Base-by-base conservation (phyloP, 305 asterid genomes). In the Rubia peregrina region DNA sequence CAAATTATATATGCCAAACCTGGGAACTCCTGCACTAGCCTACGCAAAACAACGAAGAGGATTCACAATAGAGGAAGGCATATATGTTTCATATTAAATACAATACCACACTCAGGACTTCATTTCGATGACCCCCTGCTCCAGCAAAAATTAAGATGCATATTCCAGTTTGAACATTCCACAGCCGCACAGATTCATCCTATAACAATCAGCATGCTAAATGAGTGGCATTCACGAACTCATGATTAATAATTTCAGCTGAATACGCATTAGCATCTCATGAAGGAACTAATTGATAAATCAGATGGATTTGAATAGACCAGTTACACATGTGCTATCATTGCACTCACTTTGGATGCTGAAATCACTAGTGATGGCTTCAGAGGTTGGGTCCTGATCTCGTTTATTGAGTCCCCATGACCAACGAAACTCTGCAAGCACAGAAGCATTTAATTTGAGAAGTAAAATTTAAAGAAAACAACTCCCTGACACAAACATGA, bases 41-140 rank as follows among this genome's bases (percentile, higher is more conserved):
- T 16, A 60, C 7, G 36, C 63, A 64, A 19, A 48, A 73, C 36
- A 71, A 22, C 17, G 59, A 26, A 57, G 19, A 63, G 44, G 24
- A 42, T 69, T 13, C 55, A 21, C n/a, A 68, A 67, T 1, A 19
- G 21, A 71, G n/a, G 41, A 44, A 46, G 69, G 14, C 21, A 12
- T 38, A 17, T 56, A 75, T 26, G 19, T 61, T 49, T 10, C 13
- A 36, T 30, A 17, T 22, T 22, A 67, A 71, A 19, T 38, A 16
- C 46, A 75, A n/a, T 87, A 93, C 98, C 91, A 93, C 97, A 77
- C 98, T 93, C 71, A 93, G 95, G 65, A 93, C 97, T 85, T 93
- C 98, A 88, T 93, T 93, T 66, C 96, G 97, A 80, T 93, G 98
- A 73, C 98, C 98, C 60, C 98, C 98, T 70, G 98, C 95, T 73